phyloP scores from a whole-genome alignment of 768 basidiomycete species.

The Agaricus sinodeliciosus region DNA sequence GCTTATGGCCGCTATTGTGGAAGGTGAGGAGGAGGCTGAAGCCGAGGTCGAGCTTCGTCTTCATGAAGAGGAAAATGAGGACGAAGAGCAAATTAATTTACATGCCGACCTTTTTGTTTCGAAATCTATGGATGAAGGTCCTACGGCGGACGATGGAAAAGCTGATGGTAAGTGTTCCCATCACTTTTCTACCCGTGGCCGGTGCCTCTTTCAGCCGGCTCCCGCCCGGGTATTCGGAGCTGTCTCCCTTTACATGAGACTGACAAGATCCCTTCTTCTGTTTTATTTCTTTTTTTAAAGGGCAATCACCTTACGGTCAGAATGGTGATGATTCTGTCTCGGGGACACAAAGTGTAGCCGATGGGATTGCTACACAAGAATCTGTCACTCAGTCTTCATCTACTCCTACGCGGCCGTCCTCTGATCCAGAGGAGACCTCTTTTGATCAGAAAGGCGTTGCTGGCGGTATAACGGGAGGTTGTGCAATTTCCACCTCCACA shows the following conservation, averaged over 20 bases:
- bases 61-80: constrained; percentile 29
- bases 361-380: constrained; percentile 13
- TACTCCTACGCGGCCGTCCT: constrained; percentile 3
- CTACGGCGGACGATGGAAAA: constrained; percentile 6
- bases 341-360: constrained; percentile 22
- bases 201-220: constrained; percentile 31
- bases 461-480: constrained; percentile 8
- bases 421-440: constrained; percentile 4
- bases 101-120: constrained; percentile 18
- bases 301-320: constrained; percentile 26
- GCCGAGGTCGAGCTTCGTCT: constrained; percentile 33
- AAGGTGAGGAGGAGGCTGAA: constrained; percentile 57
- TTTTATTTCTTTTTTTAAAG: constrained; percentile 33
- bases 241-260: constrained; percentile 47
- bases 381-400: constrained; percentile 3
- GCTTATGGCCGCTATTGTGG: constrained; percentile 84
- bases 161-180: constrained; percentile 49
- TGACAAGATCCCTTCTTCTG: constrained; percentile 38
- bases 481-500: constrained; percentile 1
- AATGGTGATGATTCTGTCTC: constrained; percentile 32
- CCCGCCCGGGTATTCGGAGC: constrained; percentile 24
- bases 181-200: constrained; percentile 25
- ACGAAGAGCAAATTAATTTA: constrained; percentile 40
- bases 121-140: constrained; percentile 25
- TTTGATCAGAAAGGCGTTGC: constrained; percentile 21